Evolutionary conservation across 179 eudicot species (phyloP).

Genomic region (Beta corolliflora): DNA sequence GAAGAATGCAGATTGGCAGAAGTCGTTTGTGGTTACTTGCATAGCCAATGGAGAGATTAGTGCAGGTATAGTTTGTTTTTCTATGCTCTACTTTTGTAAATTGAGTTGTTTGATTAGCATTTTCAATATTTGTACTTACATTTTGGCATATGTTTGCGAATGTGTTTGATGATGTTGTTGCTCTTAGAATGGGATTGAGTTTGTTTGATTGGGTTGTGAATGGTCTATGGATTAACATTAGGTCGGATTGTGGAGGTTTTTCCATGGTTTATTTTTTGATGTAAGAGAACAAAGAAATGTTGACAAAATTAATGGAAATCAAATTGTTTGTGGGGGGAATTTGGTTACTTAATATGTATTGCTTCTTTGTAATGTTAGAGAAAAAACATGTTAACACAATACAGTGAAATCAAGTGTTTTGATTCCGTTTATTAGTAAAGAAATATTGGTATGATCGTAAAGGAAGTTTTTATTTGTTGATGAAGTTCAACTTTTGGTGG

Average conservation of each 20-base stretch:
- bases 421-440: neutral
- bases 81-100: neutral
- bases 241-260: neutral
- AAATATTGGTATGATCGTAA: neutral
- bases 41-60: conserved; percentile 19
- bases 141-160: neutral
- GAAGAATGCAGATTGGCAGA: conserved; percentile 3
- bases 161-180: neutral
- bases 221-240: neutral
- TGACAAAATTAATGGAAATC: neutral
- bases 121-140: neutral
- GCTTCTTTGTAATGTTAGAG: neutral
- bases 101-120: neutral
- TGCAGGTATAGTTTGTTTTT: conserved; percentile 24
- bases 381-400: neutral
- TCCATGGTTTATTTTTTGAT: neutral
- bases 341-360: neutral
- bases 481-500: neutral
- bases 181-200: neutral
- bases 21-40: conserved; percentile 25
- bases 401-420: neutral
- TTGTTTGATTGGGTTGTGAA: neutral
- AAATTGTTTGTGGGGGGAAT: neutral
- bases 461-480: neutral
- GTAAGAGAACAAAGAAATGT: neutral